These are phyloP conservation scores for Lagenaria siceraria DNA, from an alignment of 306 rosid genomes.

Conservation along the genomic window DNA sequence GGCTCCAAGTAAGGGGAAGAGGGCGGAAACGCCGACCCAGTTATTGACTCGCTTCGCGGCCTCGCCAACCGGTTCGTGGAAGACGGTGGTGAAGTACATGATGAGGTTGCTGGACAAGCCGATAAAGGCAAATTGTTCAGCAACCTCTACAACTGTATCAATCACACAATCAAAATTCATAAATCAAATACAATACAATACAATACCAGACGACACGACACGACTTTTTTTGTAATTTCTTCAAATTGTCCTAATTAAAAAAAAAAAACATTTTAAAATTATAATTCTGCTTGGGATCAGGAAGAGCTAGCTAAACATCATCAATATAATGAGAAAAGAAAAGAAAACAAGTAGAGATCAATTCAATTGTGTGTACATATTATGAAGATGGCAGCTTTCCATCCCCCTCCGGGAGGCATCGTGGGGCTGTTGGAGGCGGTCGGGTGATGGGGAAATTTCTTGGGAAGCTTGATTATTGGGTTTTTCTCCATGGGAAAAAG, in stretches of 20 bases:
- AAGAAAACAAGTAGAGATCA: too few species aligned
- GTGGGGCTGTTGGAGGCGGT: not conserved
- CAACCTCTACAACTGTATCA: slow-evolving; percentile 48
- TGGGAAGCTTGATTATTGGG: not conserved
- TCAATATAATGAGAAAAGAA: not conserved
- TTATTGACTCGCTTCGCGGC: slow-evolving; percentile 40
- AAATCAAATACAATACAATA: too few species aligned
- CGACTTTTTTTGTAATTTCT: too few species aligned
- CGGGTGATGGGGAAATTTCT: not conserved
- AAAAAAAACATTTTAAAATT: too few species aligned
- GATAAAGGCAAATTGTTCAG: slow-evolving; percentile 31
- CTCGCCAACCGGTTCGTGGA: slow-evolving; percentile 7
- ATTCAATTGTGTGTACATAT: slow-evolving; percentile 30
- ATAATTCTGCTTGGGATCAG: too few species aligned
- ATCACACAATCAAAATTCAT: too few species aligned
- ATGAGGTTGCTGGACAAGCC: slow-evolving; percentile 34
- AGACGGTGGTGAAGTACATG: slow-evolving; percentile 21
- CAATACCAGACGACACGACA: too few species aligned
- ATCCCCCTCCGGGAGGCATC: slow-evolving; percentile 24
- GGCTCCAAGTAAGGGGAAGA: slow-evolving; percentile 38
- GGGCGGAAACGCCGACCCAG: slow-evolving; percentile 34
- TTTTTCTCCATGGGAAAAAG: not conserved
- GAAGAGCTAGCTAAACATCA: too few species aligned
- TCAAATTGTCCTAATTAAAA: too few species aligned
- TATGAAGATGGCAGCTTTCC: slow-evolving; percentile 50